These are phyloP conservation scores for Teratosphaeria destructans DNA, from an alignment of 2,329 filamentous ascomycete species.

Conservation along the genomic window DNA sequence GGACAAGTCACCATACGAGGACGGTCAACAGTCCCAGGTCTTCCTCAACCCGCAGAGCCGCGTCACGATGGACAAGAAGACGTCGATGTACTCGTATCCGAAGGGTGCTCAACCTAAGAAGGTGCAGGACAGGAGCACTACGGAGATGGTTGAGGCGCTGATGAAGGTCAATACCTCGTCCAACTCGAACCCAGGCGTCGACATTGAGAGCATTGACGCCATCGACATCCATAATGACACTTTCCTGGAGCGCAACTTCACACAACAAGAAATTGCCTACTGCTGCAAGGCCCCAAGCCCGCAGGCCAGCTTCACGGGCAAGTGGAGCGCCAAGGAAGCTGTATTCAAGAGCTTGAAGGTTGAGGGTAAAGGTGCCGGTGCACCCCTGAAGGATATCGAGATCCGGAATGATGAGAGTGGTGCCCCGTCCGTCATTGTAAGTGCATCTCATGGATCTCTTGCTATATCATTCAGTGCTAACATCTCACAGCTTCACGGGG, in stretches of 20 bases:
- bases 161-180: slow-evolving; percentile 50
- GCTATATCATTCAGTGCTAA: not conserved
- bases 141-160: slow-evolving; percentile 65
- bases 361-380: slow-evolving; percentile 74
- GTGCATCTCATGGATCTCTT: slow-evolving; percentile 26
- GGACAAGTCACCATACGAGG: slow-evolving; percentile 77
- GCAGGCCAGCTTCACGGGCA: slow-evolving; percentile 83
- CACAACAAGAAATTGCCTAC: slow-evolving; percentile 70
- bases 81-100: slow-evolving; percentile 64
- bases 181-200: slow-evolving; percentile 76
- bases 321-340: slow-evolving; percentile 96
- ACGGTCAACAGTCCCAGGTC: slow-evolving; percentile 74
- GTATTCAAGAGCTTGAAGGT: slow-evolving; percentile 97
- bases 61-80: slow-evolving; percentile 78
- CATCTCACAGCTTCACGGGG: slow-evolving; percentile 62
- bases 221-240: slow-evolving; percentile 92
- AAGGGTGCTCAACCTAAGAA: slow-evolving; percentile 56
- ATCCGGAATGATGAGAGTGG: slow-evolving; percentile 72
- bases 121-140: slow-evolving; percentile 57
- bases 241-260: slow-evolving; percentile 93
- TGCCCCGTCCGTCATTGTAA: slow-evolving; percentile 74
- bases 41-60: slow-evolving; percentile 91
- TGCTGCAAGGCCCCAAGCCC: slow-evolving; percentile 70
- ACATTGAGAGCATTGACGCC: slow-evolving; percentile 78
- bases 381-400: slow-evolving; percentile 88